Evolutionary conservation across 1,139 yeast species (phyloP), one percentile per base, ranked within the genome.

Genomic region (Suhomyces terraborum): DNA sequence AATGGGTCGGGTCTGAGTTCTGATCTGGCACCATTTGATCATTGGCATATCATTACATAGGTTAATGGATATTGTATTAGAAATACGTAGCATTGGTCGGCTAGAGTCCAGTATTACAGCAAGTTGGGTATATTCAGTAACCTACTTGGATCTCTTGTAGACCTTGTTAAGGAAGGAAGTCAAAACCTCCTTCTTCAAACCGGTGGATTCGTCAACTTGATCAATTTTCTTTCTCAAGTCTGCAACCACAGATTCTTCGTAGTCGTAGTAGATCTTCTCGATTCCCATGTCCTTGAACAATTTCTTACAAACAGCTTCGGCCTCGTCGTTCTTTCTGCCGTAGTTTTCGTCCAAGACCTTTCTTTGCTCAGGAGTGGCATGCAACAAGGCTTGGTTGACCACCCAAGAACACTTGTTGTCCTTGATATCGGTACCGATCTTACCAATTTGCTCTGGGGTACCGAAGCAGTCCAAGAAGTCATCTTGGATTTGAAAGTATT

Each of bases 391-490:
- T 58, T 88, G 88, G 75, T 93, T 93, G 57, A 94, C 79, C 46
- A 94, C 84, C 99, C 99, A 94, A 35, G 97, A 87, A 67, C 98
- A 94, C 70, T 94, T 94, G 79, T 94, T 94, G 67, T 94, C 99
- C 71, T 88, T 88, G 60, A 94, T 94, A 65, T 94, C 99, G 45
- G 98, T 94, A 53, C 99, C 99, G 53, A 94, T 88, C 76, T 94
- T 94, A 49, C 99, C 99, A 61, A 93, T 93, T 58, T 91, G 91
- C 61, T 87, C 95, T 35, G 98, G 97, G 54, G 94, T 89, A 50
- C 98, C 99, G 61, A 88, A 94, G 67, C 97, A 88, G 67, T 94
- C 99, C 56, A 94, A 80, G 71, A 75, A 94, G 66, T 94, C 99
- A 62, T 94, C 99, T 71, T 94, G 98, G 55, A 94, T 88, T 72